Conservation (phyloP, 2,329 filamentous ascomycete genomes). For the Fusarium compactum region DNA sequence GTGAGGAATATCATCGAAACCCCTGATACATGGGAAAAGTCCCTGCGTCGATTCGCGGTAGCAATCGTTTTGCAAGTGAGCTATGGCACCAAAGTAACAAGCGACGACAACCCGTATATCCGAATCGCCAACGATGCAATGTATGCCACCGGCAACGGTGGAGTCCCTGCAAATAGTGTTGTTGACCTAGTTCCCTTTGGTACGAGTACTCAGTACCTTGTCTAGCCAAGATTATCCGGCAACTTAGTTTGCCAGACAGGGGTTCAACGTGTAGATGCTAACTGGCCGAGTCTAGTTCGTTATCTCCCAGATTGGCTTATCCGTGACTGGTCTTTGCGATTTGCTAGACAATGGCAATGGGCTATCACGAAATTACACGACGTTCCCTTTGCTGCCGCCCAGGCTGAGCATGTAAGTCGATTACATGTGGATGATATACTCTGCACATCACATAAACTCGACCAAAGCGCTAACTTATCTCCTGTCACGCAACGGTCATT, state of each 20-base stretch:
- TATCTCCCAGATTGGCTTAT: conserved; percentile 48
- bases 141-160: conserved; percentile 50
- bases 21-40: conserved; percentile 44
- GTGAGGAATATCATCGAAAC: conserved; percentile 36
- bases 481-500: conserved; percentile 19
- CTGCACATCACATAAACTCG: not conserved
- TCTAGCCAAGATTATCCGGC: not conserved
- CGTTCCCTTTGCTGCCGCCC: conserved; percentile 49
- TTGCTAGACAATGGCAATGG: conserved; percentile 52
- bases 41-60: conserved; percentile 48
- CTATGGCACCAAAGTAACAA: conserved; percentile 48
- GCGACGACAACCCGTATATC: conserved; percentile 49
- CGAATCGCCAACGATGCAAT: conserved; percentile 50
- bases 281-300: conserved; percentile 35
- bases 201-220: conserved; percentile 25
- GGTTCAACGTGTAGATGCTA: not conserved
- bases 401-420: conserved; percentile 45
- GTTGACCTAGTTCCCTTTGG: conserved; percentile 60
- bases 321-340: conserved; percentile 50
- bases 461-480: conserved; percentile 24
- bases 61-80: conserved; percentile 51
- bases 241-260: not conserved
- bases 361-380: conserved; percentile 52
- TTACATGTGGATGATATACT: not conserved
- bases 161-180: conserved; percentile 51